Percentiles rank a stretch among this genome's conserved stretches.
Conservation (phyloP, 2,329 filamentous ascomycete genomes). For the Colletotrichum cereale region DNA sequence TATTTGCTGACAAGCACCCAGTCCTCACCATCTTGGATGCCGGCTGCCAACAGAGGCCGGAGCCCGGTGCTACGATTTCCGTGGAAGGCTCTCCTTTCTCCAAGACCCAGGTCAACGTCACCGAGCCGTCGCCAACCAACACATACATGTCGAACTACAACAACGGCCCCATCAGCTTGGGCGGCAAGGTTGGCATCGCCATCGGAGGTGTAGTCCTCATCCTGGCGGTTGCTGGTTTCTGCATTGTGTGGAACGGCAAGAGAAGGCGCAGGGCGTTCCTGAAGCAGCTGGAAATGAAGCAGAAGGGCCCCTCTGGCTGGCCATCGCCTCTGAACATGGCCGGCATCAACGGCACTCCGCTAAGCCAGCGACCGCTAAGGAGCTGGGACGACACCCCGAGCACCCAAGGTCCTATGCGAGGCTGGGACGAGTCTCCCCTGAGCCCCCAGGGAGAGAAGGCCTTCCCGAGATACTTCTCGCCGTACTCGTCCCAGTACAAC, state of each 20-base stretch:
- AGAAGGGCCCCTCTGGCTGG: conserved; percentile 56
- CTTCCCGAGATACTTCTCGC: conserved; percentile 66
- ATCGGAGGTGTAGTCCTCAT: conserved; percentile 63
- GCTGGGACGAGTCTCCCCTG: conserved; percentile 64
- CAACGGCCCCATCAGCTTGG: conserved; percentile 62
- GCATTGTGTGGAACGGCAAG: conserved; percentile 68
- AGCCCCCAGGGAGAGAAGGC: conserved; percentile 56
- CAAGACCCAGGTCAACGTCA: conserved; percentile 60
- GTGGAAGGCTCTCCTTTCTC: conserved; percentile 67
- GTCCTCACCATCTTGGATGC: conserved; percentile 66
- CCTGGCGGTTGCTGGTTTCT: conserved; percentile 62
- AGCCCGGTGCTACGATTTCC: conserved; percentile 60
- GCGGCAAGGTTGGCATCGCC: conserved; percentile 70
- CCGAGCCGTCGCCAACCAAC: conserved; percentile 58
- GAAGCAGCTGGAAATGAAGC: conserved; percentile 55
- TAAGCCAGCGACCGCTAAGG: conserved; percentile 49
- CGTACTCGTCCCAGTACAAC: conserved; percentile 69
- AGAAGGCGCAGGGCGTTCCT: conserved; percentile 66
- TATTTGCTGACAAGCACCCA: conserved; percentile 43
- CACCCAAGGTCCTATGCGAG: conserved; percentile 64
- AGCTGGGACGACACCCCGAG: conserved; percentile 69
- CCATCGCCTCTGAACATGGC: conserved; percentile 49
- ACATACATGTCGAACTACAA: conserved; percentile 56
- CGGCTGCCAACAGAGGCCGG: conserved; percentile 66
- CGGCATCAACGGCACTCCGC: conserved; percentile 43